Percentiles rank a stretch among this genome's conserved stretches.
phyloP scores from a whole-genome alignment of 2,329 filamentous ascomycete species.

The Aureobasidium uvarum region DNA sequence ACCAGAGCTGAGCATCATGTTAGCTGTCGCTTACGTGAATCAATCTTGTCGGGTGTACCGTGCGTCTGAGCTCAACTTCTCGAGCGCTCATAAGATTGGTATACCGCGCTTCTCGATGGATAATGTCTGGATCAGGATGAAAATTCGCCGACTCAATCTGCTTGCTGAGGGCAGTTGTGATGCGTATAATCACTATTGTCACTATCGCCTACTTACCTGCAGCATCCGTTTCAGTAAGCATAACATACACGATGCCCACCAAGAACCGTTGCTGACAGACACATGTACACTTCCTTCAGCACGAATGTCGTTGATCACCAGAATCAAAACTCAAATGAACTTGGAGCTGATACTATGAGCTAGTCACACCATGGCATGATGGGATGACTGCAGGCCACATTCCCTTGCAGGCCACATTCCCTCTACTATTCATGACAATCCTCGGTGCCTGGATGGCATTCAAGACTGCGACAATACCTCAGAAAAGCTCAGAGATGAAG shows the following conservation, averaged over 20 bases:
- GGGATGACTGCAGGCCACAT: constrained; percentile 42
- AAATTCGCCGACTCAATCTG: neutral
- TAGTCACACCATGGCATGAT: constrained; percentile 38
- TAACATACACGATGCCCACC: accelerated
- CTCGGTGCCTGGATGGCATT: constrained; percentile 31
- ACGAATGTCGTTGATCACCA: neutral
- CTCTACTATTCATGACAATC: constrained; percentile 39
- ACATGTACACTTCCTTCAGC: neutral
- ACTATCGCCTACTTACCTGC: constrained; percentile 35
- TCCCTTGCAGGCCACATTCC: too few species aligned
- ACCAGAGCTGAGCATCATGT: too few species aligned
- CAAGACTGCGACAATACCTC: constrained; percentile 26
- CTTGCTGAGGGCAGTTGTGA: too few species aligned
- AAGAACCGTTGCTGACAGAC: neutral
- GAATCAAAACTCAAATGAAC: neutral
- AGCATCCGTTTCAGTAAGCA: constrained; percentile 34
- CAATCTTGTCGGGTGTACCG: too few species aligned
- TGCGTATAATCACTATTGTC: constrained; percentile 35
- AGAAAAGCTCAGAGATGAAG: neutral
- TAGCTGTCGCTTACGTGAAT: too few species aligned
- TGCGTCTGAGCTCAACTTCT: too few species aligned
- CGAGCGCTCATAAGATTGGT: too few species aligned
- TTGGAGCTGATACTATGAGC: constrained; percentile 28
- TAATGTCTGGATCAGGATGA: too few species aligned
- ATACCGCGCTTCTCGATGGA: too few species aligned